Percentiles rank a stretch among this genome's conserved stretches.
Evolutionary conservation across 106 monocot species (phyloP).

Genomic region (Dendrobium catenatum): DNA sequence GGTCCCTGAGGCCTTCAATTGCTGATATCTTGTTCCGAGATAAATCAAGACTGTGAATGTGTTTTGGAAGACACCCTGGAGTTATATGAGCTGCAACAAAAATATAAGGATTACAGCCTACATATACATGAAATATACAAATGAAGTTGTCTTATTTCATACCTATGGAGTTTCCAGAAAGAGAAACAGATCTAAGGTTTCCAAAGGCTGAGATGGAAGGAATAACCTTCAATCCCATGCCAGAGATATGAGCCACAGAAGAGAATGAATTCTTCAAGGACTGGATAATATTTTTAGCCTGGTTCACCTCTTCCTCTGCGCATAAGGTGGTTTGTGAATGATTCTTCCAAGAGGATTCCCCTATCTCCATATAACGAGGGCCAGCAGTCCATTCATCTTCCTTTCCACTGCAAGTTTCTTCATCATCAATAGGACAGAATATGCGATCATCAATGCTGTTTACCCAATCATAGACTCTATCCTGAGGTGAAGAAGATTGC

Average conservation of each 20-base stretch:
- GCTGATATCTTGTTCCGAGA: conserved; percentile 68
- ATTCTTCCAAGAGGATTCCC: conserved; percentile 38
- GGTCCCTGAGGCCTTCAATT: conserved; percentile 70
- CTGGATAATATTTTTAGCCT: conserved; percentile 54
- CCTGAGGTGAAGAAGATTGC: conserved; percentile 39
- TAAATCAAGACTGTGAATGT: conserved; percentile 60
- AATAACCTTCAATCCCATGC: conserved; percentile 62
- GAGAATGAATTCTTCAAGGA: conserved; percentile 61
- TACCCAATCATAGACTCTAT: conserved; percentile 72
- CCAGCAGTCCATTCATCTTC: background rate
- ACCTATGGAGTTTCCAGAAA: conserved; percentile 76
- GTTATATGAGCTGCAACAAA: conserved; percentile 46
- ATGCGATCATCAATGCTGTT: conserved; percentile 38
- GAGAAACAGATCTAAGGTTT: conserved; percentile 59
- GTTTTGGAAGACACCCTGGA: conserved; percentile 56
- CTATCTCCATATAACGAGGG: conserved; percentile 17
- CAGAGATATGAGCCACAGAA: conserved; percentile 46
- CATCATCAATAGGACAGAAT: conserved; percentile 9
- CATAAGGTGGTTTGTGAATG: conserved; percentile 5
- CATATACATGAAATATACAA: background rate
- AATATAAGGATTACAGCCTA: background rate
- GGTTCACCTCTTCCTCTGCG: conserved; percentile 35
- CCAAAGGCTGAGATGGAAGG: conserved; percentile 56
- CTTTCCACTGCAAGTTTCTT: conserved; percentile 4
- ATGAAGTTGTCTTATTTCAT: conserved; percentile 3